phyloP scores from a whole-genome alignment of 495 filamentous ascomycete genomes.

The Aspergillus diversus region DNA sequence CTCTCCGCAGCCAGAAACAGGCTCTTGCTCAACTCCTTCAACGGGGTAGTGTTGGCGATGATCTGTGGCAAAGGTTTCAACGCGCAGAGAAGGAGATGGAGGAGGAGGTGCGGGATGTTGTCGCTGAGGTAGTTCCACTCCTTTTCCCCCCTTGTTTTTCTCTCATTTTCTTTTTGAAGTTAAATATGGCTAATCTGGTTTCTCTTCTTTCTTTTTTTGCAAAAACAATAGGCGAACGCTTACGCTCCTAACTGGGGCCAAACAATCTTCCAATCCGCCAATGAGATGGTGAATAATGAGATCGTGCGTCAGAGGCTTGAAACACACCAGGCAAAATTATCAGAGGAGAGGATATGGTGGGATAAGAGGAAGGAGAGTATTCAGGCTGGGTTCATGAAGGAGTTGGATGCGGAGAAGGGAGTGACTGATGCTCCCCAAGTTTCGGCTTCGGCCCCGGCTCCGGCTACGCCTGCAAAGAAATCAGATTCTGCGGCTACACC shows the following conservation, averaged over 20 bases:
- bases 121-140: slow-evolving; percentile 70
- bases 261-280: slow-evolving; percentile 92
- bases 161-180: too few species aligned
- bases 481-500: slow-evolving; percentile 22
- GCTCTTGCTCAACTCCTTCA: slow-evolving; percentile 81
- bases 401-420: slow-evolving; percentile 62
- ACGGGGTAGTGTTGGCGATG: slow-evolving; percentile 91
- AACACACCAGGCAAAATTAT: slow-evolving; percentile 67
- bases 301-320: slow-evolving; percentile 62
- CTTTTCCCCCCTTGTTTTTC: neutral
- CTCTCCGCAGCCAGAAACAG: slow-evolving; percentile 81
- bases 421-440: slow-evolving; percentile 29
- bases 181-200: too few species aligned
- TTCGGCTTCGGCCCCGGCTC: slow-evolving; percentile 21
- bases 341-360: slow-evolving; percentile 87
- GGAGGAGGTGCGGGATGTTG: slow-evolving; percentile 90
- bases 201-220: neutral
- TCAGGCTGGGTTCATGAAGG: slow-evolving; percentile 80
- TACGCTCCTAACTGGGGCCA: slow-evolving; percentile 87
- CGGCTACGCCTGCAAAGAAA: slow-evolving; percentile 21
- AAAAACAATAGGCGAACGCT: slow-evolving; percentile 71
- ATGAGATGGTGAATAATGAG: slow-evolving; percentile 75
- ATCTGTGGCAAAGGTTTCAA: slow-evolving; percentile 90
- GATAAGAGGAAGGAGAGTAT: slow-evolving; percentile 76
- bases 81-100: slow-evolving; percentile 97